These are phyloP conservation scores for Cyanodermella asteris DNA, from an alignment of 2,329 filamentous ascomycete genomes.

Conservation along the genomic window DNA sequence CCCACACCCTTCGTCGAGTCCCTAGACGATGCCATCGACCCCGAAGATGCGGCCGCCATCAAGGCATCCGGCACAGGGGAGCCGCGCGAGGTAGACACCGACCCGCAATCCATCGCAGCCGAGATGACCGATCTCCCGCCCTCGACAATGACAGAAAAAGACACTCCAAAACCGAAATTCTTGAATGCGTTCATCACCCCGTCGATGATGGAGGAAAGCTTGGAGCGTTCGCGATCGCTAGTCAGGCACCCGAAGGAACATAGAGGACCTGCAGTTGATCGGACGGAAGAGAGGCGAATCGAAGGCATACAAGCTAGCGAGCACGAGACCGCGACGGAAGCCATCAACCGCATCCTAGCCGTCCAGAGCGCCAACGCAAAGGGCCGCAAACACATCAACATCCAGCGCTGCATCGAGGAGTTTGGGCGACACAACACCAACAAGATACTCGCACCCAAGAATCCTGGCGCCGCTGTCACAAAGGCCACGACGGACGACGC, in stretches of 20 bases:
- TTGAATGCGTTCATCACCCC: slow-evolving; percentile 60
- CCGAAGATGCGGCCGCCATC: slow-evolving; percentile 6
- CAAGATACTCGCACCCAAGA: slow-evolving; percentile 38
- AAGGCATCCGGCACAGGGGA: too few species aligned
- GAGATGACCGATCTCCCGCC: slow-evolving; percentile 7
- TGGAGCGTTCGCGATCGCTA: slow-evolving; percentile 46
- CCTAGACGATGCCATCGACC: slow-evolving; percentile 39
- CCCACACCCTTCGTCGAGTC: slow-evolving; percentile 76
- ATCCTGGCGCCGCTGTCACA: slow-evolving; percentile 22
- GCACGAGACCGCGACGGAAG: slow-evolving; percentile 35
- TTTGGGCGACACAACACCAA: slow-evolving; percentile 91
- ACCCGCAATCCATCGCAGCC: slow-evolving; percentile 9
- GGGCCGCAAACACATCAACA: slow-evolving; percentile 62
- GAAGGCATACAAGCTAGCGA: too few species aligned
- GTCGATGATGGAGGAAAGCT: slow-evolving; percentile 41
- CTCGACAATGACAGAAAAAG: slow-evolving; percentile 7
- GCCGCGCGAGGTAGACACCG: slow-evolving; percentile 16
- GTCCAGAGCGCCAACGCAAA: slow-evolving; percentile 57
- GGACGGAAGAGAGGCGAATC: slow-evolving; percentile 11
- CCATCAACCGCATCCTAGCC: slow-evolving; percentile 56
- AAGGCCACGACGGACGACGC: slow-evolving; percentile 21
- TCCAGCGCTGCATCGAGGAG: slow-evolving; percentile 59
- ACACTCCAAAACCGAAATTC: slow-evolving; percentile 17
- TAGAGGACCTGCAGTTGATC: slow-evolving; percentile 10
- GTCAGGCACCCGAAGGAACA: slow-evolving; percentile 1